Base-by-base conservation (phyloP, 2,329 filamentous ascomycete genomes). In the Aspergillus terreus region DNA sequence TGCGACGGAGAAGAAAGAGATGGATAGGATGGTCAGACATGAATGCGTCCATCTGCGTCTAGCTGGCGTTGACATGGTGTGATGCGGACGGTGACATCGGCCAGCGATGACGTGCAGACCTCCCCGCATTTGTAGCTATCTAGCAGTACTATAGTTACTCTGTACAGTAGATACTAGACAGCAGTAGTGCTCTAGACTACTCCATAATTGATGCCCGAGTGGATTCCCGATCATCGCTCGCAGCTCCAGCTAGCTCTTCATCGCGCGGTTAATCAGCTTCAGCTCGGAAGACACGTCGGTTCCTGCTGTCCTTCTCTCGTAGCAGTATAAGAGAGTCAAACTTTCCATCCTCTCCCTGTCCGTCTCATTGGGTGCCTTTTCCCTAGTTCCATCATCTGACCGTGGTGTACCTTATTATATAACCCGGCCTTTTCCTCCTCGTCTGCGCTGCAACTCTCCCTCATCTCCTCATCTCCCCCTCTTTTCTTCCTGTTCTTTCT, bases 401-500 rank as follows among this genome's bases (percentile, higher is more conserved):
- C 23, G 44, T 10, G 14, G 44, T 10, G 14, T 30, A 27, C 25
- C 19, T 42, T 42, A 23, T 27, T 47, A 35, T 25, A 35, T 21
- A 33, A 27, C 21, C 19, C 21, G 35, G 15, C 15, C 21, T n/a
- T 15, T 17, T 19, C 32, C n/a, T 44, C 44, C 19, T 33, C 40
- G 45, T 11, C 11, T 38, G 33, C n/a, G 33, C 35, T 44, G 40
- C 38, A 30, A 9, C 25, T 49, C 45, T 33, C 44, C 44, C 10
- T 43, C 10, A 25, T 33, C 51, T 40, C 47, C 23, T 23, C 23
- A 23, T 6, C 5, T 2, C 23, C 23, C 27, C 43, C 46, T 27
- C 47, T 25, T 17, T 47, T 47, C 46, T 45, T 51, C 21, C 54
- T 53, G 30, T 46, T 50, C 42, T 47, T 58, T 52, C 51, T 57